Percentiles rank a stretch among this genome's conserved stretches.
phyloP scores from a whole-genome alignment of 2,329 filamentous ascomycete species.

The Fusarium sp. region DNA sequence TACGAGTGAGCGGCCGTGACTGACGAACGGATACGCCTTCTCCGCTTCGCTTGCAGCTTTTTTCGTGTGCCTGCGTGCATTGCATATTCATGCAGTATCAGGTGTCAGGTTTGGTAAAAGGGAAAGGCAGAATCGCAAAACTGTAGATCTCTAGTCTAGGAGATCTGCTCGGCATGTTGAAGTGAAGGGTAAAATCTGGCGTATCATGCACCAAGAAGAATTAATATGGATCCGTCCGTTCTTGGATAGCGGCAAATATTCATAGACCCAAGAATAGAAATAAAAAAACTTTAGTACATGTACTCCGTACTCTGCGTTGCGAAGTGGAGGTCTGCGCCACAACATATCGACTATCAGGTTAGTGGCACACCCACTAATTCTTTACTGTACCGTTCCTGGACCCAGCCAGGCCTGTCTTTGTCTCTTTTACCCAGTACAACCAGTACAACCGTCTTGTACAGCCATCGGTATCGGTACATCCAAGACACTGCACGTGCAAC shows the following conservation, averaged over 20 bases:
- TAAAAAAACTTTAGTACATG: neutral
- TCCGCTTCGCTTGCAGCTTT: conserved; percentile 26
- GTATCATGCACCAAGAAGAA: conserved; percentile 3
- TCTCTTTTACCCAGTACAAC: conserved; percentile 37
- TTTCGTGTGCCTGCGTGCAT: conserved; percentile 23
- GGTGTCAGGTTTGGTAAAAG: conserved; percentile 1
- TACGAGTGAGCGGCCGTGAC: conserved; percentile 19
- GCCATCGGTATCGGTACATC: conserved; percentile 43
- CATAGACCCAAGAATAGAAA: conserved; percentile 47
- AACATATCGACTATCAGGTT: conserved; percentile 13
- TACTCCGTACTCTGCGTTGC: no score
- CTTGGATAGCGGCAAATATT: conserved; percentile 23
- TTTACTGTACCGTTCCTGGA: conserved; percentile 21
- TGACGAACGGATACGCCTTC: conserved; percentile 22
- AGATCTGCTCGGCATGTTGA: conserved; percentile 20
- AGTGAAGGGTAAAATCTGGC: conserved; percentile 3
- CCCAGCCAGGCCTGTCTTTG: conserved; percentile 20
- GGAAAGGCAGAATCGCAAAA: conserved; percentile 38
- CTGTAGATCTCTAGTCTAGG: conserved; percentile 12
- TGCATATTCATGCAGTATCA: conserved; percentile 34
- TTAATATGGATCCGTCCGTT: neutral
- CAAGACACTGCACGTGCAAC: conserved; percentile 37
- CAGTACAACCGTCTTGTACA: conserved; percentile 9
- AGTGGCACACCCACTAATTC: conserved; percentile 26
- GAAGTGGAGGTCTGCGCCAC: conserved; percentile 34